Evolutionary conservation across 2,329 filamentous ascomycete species (phyloP), one percentile per base, ranked within the genome.

Genomic region (Endoconidiophora polonica): DNA sequence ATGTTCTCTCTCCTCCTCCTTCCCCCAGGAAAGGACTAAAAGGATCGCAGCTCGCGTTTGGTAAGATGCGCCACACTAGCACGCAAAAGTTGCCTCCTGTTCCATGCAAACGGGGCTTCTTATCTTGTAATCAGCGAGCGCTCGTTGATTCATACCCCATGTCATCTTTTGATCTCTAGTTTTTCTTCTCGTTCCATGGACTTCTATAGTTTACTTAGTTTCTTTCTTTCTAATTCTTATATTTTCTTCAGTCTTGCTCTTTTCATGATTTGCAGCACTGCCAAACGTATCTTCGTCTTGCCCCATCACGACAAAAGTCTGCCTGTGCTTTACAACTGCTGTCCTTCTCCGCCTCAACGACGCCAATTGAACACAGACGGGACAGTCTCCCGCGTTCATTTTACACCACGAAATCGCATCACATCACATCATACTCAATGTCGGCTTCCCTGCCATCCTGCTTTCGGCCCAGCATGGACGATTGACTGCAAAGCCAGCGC

Each of bases 81-180:
- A n/a, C 37, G 16, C n/a, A 49, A 12, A 12, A 40, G 33, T 45
- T 37, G 20, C 41, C 48, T 44, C 48, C 22, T 44, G 22, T 24
- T 45, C 26, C 18, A 36, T 49, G 41, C 40, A 44, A 44, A 49
- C 48, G 48, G 48, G 41, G 48, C 41, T 39, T 44, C 37, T 49
- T 44, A 20, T 37, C 41, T 40, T 36, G 12, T 44, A 33, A 33
- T 33, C 29, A 33, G 29, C 29, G 12, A 33, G 7, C 9, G 12
- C 29, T 33, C n/a, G 29, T 12, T 33, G 16, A 10, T 33, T 49
- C 48, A 33, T 36, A 33, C 36, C 16, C 29, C 29, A 33, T 33
- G 29, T 12, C 29, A 33, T 26, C 12, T 46, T 46, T 46, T 46
- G 24, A 33, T 38, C 45, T 47, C 48, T 49, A 7, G n/a, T 22